Base-by-base conservation (phyloP, 345 rosid genomes). In the Rhizophora mangle region DNA sequence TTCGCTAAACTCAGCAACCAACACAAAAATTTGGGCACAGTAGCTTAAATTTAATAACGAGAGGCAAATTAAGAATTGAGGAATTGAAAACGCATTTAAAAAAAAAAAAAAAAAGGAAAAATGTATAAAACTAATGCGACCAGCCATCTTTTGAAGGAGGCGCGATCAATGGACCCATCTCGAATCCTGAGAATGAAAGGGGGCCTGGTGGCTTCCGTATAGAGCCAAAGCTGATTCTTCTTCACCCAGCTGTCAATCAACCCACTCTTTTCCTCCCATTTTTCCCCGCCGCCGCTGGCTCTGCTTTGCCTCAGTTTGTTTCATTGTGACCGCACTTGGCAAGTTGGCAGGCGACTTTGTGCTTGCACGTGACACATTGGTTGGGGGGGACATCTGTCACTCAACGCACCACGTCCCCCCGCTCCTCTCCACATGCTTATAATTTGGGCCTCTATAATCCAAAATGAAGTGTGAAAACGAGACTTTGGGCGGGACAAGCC, bases 101-200 rank as follows among this genome's bases (percentile, higher is more conserved):
- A 8, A 61, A 6, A 36, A 32, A 21, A 56, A 55, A 56, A 20
- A 6, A 5, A 56, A 36, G 8, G 6, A 34, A 1, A 34, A 34
- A 1, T 0, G 6, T 32, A 32, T 32, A 32, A 32, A 32, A 5
- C 36, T 32, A 7, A 34, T 8, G 18, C 52, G 24, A 90, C 98
- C 89, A 94, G 96, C 98, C 98, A 94, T 29, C 85, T 84, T 31
- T 70, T 89, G 83, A 88, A 91, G 58, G 82, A 70, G 37, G 89
- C 77, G 78, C 74, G 70, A 76, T 89, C 81, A 67, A 88, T 62
- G 75, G 89, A 74, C 39, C 97, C 98, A 72, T 91, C 95, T 56
- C 93, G 87, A 63, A 94, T 89, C 52, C 81, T 77, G 77, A 76
- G 78, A 74, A 88, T 81, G 72, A 91, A 82, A 11, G 86, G 82